phyloP scores from a whole-genome alignment of 2,329 filamentous ascomycete species.

The Ascochyta pisi region DNA sequence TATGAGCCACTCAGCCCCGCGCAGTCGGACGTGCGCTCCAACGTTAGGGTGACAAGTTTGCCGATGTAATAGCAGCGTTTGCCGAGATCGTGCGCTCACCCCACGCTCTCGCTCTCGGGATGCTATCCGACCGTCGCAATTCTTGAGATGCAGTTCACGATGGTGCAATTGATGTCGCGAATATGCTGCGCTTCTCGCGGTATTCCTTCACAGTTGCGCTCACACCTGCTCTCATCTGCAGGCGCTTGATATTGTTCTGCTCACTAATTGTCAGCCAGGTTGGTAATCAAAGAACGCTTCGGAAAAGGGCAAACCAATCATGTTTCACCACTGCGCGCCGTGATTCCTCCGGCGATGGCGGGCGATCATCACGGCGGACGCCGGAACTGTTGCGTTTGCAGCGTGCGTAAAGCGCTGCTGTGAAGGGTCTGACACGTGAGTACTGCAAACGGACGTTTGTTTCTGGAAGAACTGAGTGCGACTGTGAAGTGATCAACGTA shows the following conservation, averaged over 20 bases:
- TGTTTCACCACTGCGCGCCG: conserved; percentile 1
- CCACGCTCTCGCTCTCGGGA: conserved; percentile 12
- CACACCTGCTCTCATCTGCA: neutral
- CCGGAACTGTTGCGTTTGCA: conserved; percentile 13
- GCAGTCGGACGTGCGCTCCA: conserved; percentile 10
- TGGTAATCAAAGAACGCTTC: conserved; percentile 14
- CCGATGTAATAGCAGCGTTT: conserved; percentile 15
- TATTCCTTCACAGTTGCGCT: neutral
- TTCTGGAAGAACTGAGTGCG: neutral
- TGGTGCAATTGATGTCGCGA: neutral
- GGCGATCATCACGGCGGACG: conserved; percentile 8
- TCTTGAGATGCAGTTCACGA: conserved; percentile 1
- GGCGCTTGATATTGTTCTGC: conserved; percentile 1
- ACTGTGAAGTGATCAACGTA: neutral
- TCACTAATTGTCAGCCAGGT: conserved; percentile 7
- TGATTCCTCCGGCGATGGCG: conserved; percentile 3
- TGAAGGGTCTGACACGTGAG: conserved; percentile 7
- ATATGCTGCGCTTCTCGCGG: conserved; percentile 3
- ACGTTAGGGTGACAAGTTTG: conserved; percentile 6
- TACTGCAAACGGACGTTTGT: neutral
- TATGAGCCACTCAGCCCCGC: conserved; percentile 20
- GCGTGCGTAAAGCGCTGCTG: conserved; percentile 1
- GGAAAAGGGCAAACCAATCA: conserved; percentile 7
- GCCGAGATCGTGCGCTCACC: conserved; percentile 18
- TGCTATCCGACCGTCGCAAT: conserved; percentile 5